Base-by-base conservation (phyloP, 768 basidiomycete genomes). In the Lentinula boryana region DNA sequence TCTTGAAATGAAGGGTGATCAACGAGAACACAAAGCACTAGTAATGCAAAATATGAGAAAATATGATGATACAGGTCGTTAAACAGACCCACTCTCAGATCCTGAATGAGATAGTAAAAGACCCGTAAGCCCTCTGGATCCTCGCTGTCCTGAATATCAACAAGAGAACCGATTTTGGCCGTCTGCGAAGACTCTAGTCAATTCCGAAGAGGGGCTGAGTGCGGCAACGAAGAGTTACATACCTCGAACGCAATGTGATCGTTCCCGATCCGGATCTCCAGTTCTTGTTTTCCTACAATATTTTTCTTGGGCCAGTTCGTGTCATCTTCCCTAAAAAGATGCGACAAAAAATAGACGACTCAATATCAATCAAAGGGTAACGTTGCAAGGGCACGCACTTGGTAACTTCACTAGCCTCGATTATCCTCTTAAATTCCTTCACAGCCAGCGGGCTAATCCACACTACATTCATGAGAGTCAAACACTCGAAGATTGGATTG, bases 1-100 rank as follows among this genome's bases (percentile, higher is more conserved):
- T 98, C 79, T 98, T 98, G 89, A 99, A 98, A 80, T 99, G 96
- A 40, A 99, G 84, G 2, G 94, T 93, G 71, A 99, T 98, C 63
- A 99, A 84, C 8, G 97, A 98, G 74, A 98, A 97, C 66, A 99
- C 95, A 62, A 98, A 84, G 76, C 95, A 98, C 96, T 99, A 68
- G 5, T 33, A 27, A 50, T 31, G 63, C 27, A 55, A 36, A 33
- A n/a, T 21, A 13, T 44, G n/a, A 27, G 27, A 64, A 56, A 33
- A 2, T 51, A 12, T 54, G 33, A 62, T 8, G 33, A 44, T 27
- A 18, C 52, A 54, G 12, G 31, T 18, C 7, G 31, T 13, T 8
- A 8, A 63, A 7, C 10, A 18, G 9, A 68, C 83, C 41, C 60
- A 90, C 96, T 83, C 93, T 97, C 68, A 99, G 78, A 74, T 99